phyloP scores from a whole-genome alignment of 169 alveolate genomes.

The Plasmodium knowlesi region DNA sequence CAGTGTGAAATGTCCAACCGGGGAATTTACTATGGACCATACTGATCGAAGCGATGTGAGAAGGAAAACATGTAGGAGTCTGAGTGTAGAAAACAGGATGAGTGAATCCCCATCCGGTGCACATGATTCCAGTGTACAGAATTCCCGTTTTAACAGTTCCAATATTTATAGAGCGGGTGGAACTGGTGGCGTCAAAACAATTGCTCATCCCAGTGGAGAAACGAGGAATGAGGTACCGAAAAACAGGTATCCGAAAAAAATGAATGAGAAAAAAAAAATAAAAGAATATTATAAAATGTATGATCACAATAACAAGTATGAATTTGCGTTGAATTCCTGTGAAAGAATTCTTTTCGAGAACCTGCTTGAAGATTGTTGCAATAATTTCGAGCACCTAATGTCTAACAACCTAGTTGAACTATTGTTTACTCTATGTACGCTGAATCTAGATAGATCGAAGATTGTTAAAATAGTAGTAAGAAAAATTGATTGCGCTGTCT shows the following conservation, averaged over 20 bases:
- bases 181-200: too few species aligned
- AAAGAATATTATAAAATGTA: slow-evolving; percentile 45
- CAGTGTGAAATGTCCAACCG: neutral
- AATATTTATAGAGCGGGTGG: neutral
- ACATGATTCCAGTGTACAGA: neutral
- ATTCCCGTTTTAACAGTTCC: slow-evolving; percentile 46
- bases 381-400: slow-evolving; percentile 23
- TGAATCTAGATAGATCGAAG: slow-evolving; percentile 35
- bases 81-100: slow-evolving; percentile 44
- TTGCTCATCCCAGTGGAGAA: neutral
- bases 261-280: slow-evolving; percentile 22
- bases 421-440: slow-evolving; percentile 29
- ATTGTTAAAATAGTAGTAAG: slow-evolving; percentile 26
- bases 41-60: neutral
- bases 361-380: slow-evolving; percentile 68
- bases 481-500: neutral
- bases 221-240: neutral
- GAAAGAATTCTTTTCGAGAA: slow-evolving; percentile 54
- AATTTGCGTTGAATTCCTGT: slow-evolving; percentile 18
- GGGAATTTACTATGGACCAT: neutral
- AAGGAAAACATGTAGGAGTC: slow-evolving; percentile 17
- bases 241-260: slow-evolving; percentile 11
- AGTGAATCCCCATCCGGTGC: neutral
- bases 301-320: slow-evolving; percentile 20
- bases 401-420: slow-evolving; percentile 19